Conservation (phyloP, 495 filamentous ascomycete species). For the Penicillium atrosanguineum region DNA sequence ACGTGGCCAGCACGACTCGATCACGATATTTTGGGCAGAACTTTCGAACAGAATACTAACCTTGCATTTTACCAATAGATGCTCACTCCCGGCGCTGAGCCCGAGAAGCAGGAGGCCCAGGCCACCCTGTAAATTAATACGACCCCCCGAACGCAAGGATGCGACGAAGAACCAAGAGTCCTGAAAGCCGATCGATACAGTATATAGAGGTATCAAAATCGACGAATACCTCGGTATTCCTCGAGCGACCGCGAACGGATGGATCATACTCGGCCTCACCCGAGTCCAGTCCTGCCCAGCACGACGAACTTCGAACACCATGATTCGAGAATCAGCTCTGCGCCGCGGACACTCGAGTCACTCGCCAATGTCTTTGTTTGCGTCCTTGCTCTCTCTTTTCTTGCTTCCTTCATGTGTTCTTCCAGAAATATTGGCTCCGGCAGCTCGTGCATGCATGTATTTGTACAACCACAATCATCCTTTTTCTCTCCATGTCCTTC, state of each 20-base stretch:
- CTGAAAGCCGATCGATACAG: conserved; percentile 2
- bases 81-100: conserved; percentile 43
- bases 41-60: conserved; percentile 9
- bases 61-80: conserved; percentile 27
- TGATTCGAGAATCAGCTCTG: background rate
- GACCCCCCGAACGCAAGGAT: conserved; percentile 18
- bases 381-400: conserved; percentile 18
- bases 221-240: background rate
- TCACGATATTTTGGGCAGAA: background rate
- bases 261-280: background rate
- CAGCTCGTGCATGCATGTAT: conserved; percentile 47
- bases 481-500: conserved; percentile 20
- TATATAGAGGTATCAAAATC: background rate
- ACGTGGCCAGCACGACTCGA: background rate
- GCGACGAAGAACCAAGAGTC: conserved; percentile 6
- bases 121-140: conserved; percentile 42
- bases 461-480: conserved; percentile 40
- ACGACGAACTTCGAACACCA: background rate
- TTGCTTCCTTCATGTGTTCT: conserved; percentile 28
- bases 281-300: background rate
- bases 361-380: conserved; percentile 6
- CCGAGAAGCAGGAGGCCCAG: conserved; percentile 37
- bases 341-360: background rate
- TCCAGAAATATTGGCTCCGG: conserved; percentile 31
- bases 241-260: background rate